Evolutionary conservation across 495 filamentous ascomycete genomes (phyloP).

Genomic region (Glutinoglossum americanum): DNA sequence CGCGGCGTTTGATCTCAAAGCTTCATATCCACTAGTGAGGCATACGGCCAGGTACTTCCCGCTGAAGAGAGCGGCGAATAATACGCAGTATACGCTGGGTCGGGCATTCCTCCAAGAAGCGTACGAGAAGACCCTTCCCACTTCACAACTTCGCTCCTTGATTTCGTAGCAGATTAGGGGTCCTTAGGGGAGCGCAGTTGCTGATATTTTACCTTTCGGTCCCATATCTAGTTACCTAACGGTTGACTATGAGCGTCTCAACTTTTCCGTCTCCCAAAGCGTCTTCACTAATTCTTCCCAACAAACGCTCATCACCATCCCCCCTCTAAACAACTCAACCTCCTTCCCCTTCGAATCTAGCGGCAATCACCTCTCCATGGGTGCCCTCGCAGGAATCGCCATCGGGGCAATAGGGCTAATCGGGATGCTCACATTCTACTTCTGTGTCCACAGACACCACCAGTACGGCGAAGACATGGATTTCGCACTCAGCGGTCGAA

Average conservation of each 20-base stretch:
- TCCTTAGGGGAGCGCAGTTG: neutral
- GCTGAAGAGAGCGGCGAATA: conserved; percentile 25
- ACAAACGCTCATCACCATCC: neutral
- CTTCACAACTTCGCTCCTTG: too few species aligned
- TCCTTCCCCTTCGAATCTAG: neutral
- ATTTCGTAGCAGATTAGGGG: too few species aligned
- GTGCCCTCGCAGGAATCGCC: neutral
- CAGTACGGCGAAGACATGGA: too few species aligned
- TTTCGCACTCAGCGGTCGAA: too few species aligned
- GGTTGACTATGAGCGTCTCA: conserved; percentile 24
- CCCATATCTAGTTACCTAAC: conserved; percentile 16
- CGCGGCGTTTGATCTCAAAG: conserved; percentile 27
- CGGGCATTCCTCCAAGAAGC: conserved; percentile 36
- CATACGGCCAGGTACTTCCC: conserved; percentile 28
- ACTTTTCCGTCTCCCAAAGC: conserved; percentile 23
- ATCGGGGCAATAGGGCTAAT: neutral
- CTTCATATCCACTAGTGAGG: conserved; percentile 16
- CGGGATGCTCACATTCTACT: neutral
- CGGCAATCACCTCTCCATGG: neutral
- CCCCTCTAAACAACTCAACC: neutral
- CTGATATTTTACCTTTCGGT: neutral
- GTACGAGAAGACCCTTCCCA: neutral
- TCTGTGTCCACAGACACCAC: neutral
- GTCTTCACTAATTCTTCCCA: neutral
- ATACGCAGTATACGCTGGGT: conserved; percentile 31